Percentiles rank a stretch among this genome's conserved stretches.
Conservation (phyloP, 2,329 filamentous ascomycete species). For the Colletotrichum sp. region DNA sequence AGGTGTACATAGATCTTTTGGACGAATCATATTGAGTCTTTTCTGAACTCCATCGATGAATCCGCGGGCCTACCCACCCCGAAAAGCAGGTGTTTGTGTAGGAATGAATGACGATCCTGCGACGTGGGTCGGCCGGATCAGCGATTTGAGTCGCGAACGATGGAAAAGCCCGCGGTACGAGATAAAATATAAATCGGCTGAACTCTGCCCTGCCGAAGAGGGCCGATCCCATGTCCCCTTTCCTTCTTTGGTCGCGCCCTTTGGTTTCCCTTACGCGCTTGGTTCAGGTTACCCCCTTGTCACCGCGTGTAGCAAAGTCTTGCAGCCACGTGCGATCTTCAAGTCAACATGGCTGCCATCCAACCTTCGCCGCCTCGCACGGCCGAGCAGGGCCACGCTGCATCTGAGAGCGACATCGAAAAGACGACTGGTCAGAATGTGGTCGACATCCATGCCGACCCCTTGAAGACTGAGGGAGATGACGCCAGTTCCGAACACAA, state of each 20-base stretch:
- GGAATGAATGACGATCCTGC: neutral
- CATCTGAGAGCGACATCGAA: constrained; percentile 20
- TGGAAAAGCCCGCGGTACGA: neutral
- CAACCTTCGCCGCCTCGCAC: neutral
- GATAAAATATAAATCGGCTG: constrained; percentile 10
- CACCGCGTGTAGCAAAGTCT: neutral
- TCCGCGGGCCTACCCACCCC: neutral
- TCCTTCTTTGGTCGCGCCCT: neutral
- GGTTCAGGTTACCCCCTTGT: neutral
- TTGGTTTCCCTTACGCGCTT: neutral
- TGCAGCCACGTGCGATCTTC: neutral
- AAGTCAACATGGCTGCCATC: neutral
- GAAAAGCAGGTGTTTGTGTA: neutral
- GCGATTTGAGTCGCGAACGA: neutral
- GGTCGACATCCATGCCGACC: constrained; percentile 23
- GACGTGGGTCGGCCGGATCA: constrained; percentile 8
- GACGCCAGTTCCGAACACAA: constrained; percentile 31
- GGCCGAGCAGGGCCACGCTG: neutral
- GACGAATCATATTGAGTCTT: constrained; percentile 16
- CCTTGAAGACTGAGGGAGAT: constrained; percentile 15
- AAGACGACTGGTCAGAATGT: constrained; percentile 21
- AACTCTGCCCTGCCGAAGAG: neutral
- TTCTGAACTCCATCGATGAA: neutral
- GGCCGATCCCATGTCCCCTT: neutral
- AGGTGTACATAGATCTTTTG: neutral